These are phyloP conservation scores for Corylus avellana DNA, from an alignment of 306 rosid species.

Conservation along the genomic window DNA sequence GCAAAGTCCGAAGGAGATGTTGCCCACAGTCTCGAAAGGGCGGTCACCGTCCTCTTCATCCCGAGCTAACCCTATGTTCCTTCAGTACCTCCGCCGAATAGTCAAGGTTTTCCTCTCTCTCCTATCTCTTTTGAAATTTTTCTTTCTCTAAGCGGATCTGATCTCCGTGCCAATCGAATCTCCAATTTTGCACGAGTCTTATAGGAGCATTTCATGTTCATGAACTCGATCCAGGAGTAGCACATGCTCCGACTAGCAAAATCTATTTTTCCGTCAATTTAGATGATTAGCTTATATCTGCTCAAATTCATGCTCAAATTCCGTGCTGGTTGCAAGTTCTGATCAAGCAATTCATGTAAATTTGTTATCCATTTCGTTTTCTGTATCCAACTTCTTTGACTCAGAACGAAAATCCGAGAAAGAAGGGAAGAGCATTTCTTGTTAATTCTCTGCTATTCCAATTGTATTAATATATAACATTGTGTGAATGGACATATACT, in stretches of 20 bases:
- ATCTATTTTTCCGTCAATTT: neutral
- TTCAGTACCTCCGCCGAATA: slow-evolving; percentile 88
- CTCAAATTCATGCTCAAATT: neutral
- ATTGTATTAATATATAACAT: neutral
- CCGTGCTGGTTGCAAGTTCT: neutral
- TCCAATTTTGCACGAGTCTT: neutral
- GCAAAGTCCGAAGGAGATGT: slow-evolving; percentile 51
- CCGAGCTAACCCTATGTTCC: slow-evolving; percentile 75
- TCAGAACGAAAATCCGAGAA: neutral
- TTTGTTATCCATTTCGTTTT: too few relatives aligned
- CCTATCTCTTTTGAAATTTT: neutral
- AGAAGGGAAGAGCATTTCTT: neutral
- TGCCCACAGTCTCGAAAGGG: slow-evolving; percentile 86
- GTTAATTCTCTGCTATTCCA: neutral
- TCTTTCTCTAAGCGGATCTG: slow-evolving; percentile 49
- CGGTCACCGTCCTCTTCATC: slow-evolving; percentile 82
- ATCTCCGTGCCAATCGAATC: neutral
- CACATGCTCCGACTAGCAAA: neutral
- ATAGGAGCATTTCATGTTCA: neutral
- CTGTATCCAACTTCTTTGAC: too few relatives aligned
- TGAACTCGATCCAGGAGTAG: slow-evolving; percentile 2
- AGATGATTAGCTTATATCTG: neutral
- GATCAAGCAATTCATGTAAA: neutral
- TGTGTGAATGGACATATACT: neutral
- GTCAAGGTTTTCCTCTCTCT: slow-evolving; percentile 66